A percentile compares a stretch with the other conserved stretches of the same genome.
These are phyloP conservation scores for Trichoderma gracile DNA, from an alignment of 2,329 filamentous ascomycete genomes.

Conservation along the genomic window DNA sequence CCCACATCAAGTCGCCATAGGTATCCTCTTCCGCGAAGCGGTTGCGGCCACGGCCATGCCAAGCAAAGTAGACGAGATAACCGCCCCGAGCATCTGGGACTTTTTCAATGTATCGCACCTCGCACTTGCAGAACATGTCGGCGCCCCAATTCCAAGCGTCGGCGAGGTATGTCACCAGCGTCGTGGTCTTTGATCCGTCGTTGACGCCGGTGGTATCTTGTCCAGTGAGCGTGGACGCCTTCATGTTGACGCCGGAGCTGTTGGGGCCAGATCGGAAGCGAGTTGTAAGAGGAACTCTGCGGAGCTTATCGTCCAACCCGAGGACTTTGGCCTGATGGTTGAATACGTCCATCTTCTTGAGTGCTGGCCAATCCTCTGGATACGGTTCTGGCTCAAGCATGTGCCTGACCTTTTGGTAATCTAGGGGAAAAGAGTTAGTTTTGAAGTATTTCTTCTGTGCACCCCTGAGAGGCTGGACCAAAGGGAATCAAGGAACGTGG, in stretches of 20 bases:
- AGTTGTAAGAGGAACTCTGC: slow-evolving; percentile 61
- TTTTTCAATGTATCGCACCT: slow-evolving; percentile 63
- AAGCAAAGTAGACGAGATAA: slow-evolving; percentile 65
- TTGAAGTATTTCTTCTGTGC: background rate
- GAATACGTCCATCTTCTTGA: slow-evolving; percentile 60
- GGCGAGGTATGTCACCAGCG: slow-evolving; percentile 64
- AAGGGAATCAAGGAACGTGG: background rate
- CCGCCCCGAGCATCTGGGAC: slow-evolving; percentile 48
- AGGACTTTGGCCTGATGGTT: slow-evolving; percentile 57
- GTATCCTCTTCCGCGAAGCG: slow-evolving; percentile 52
- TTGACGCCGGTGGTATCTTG: slow-evolving; percentile 66
- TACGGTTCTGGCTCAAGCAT: slow-evolving; percentile 62
- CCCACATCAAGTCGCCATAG: slow-evolving; percentile 65
- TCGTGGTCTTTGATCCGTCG: slow-evolving; percentile 67
- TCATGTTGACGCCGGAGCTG: slow-evolving; percentile 65
- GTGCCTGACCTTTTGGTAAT: slow-evolving; percentile 56
- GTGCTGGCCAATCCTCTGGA: slow-evolving; percentile 56
- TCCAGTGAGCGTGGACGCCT: slow-evolving; percentile 58
- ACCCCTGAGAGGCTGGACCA: background rate
- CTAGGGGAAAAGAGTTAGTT: slow-evolving; percentile 36
- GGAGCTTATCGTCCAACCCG: slow-evolving; percentile 55
- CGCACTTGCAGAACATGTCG: slow-evolving; percentile 69
- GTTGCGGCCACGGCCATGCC: slow-evolving; percentile 60
- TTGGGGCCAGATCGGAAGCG: slow-evolving; percentile 63
- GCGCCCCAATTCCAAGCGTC: slow-evolving; percentile 74